These are phyloP conservation scores for Camelina laxa DNA, from an alignment of 345 rosid genomes.

Conservation along the genomic window DNA sequence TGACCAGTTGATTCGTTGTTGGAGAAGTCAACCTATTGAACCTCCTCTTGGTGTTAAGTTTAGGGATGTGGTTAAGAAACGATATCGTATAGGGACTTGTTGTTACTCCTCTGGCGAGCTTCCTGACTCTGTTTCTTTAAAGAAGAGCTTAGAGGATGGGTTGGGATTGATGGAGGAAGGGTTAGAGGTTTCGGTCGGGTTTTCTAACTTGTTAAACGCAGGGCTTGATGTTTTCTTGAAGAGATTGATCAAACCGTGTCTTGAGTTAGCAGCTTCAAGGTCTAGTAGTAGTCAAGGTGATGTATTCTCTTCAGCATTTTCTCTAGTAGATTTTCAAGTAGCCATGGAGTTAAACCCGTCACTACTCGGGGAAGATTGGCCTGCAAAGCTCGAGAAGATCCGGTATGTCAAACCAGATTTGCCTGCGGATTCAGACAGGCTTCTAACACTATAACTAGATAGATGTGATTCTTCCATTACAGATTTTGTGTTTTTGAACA, in stretches of 20 bases:
- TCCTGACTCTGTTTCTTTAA: slow-evolving; percentile 61
- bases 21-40: slow-evolving; percentile 64
- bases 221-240: slow-evolving; percentile 64
- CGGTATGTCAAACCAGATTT: too few species aligned
- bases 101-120: slow-evolving; percentile 58
- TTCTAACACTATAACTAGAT: slow-evolving; percentile 32
- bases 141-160: slow-evolving; percentile 56
- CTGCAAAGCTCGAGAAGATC: slow-evolving; percentile 59
- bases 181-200: slow-evolving; percentile 56
- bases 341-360: slow-evolving; percentile 63
- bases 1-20: slow-evolving; percentile 64
- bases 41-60: slow-evolving; percentile 69
- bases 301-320: slow-evolving; percentile 36
- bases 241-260: slow-evolving; percentile 69
- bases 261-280: slow-evolving; percentile 59
- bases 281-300: slow-evolving; percentile 28
- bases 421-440: slow-evolving; percentile 29
- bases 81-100: slow-evolving; percentile 46
- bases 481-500: slow-evolving; percentile 21
- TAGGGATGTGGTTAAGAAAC: slow-evolving; percentile 42
- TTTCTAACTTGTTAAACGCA: slow-evolving; percentile 58
- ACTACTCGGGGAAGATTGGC: slow-evolving; percentile 65
- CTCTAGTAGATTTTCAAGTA: slow-evolving; percentile 65
- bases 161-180: slow-evolving; percentile 57
- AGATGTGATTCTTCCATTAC: slow-evolving; percentile 31